Evolutionary conservation across 257 asterid species (phyloP), one percentile per base, ranked within the genome.

Genomic region (Lavandula angustifolia): DNA sequence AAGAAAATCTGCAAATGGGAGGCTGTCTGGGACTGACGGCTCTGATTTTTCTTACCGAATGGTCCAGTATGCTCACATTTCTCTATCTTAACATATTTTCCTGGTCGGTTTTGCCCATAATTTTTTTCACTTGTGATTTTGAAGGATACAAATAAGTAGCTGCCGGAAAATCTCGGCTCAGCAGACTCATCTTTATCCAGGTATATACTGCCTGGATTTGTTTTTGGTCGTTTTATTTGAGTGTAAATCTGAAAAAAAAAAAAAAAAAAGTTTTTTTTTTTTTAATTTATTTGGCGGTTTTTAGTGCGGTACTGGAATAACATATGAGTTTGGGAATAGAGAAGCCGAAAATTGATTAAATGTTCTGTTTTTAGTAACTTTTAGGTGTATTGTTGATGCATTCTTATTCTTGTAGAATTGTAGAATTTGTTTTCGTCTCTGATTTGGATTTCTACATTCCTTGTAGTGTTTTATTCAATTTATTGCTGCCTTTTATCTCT

Each of bases 1-100:
- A 67, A 79, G 96, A 55, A 76, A 48, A 51, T 52, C 84, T 43
- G 78, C 69, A 4, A 82, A 60, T 40, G 92, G 88, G 60, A 80
- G 98, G 78, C 98, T 96, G 40, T 77, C 85, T 14, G 95, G 96
- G 47, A 87, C 96, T 2, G 97, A 92, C 44, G 95, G 98, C 34
- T 89, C 94, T 29, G 97, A 89, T 81, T 92, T 82, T 76, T 87
- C 95, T 37, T 89, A 76, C 69, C 97, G 98, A 67, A 92, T 92
- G 98, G 97, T 89, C 95, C 34, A 82, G 98, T 87, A 82, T 1
- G 82, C 35, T 51, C 43, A 22, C 32, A 4, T 64, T 49, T 56
- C 35, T 60, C 1, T 33, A 49, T 41, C 16, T 9, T 34, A 13
- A 9, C 2, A 37, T 5, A 37, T 29, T 47, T 37, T 4, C 1